A percentile compares a stretch with the other conserved stretches of the same genome.
These are phyloP conservation scores for Castanospermum australe DNA, from an alignment of 306 rosid genomes.

Conservation along the genomic window DNA sequence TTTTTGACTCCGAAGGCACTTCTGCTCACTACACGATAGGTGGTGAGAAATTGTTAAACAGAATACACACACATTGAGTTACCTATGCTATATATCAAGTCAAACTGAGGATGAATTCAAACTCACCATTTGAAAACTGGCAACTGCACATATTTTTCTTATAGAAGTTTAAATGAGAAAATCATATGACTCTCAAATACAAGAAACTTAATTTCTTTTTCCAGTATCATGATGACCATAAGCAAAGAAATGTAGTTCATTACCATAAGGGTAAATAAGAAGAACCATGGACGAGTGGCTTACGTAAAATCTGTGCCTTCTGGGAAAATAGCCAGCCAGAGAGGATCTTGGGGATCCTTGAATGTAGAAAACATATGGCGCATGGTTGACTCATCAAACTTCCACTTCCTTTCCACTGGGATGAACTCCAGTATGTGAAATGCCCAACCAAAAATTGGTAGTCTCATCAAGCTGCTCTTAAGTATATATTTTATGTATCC, in stretches of 20 bases:
- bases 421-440: constrained; percentile 83
- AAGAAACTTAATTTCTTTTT: not conserved
- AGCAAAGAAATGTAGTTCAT: not conserved
- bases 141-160: not conserved
- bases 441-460: constrained; percentile 83
- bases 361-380: constrained; percentile 69
- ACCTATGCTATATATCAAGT: constrained; percentile 16
- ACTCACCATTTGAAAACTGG: not conserved
- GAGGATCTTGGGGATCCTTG: constrained; percentile 65
- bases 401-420: constrained; percentile 82
- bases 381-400: constrained; percentile 59
- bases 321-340: constrained; percentile 89
- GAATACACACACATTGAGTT: not conserved
- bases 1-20: constrained; percentile 70
- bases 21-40: constrained; percentile 59
- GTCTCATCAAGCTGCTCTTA: constrained; percentile 76
- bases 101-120: not conserved
- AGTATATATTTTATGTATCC: constrained; percentile 75
- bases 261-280: not conserved
- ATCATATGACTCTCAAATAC: not conserved
- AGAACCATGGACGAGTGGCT: constrained; percentile 26
- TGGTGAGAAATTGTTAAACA: not conserved
- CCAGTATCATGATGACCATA: not conserved
- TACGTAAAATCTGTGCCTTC: constrained; percentile 91
- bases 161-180: not conserved